Evolutionary conservation across 495 filamentous ascomycete species (phyloP).

Genomic region (Filosporella fistucella): DNA sequence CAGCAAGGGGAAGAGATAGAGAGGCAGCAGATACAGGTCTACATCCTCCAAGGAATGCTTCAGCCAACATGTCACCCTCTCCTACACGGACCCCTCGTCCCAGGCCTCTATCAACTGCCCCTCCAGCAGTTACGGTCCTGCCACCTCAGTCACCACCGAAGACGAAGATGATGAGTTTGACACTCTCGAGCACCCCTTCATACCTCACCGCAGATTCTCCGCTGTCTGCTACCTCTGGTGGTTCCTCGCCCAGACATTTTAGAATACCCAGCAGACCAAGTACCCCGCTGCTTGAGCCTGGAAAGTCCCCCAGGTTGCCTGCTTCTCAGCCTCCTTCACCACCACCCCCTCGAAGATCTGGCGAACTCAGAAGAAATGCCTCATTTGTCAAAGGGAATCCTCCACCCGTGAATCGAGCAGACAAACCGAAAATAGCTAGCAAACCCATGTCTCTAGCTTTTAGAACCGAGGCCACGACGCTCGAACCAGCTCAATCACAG

Average conservation of each 20-base stretch:
- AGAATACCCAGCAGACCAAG: conserved; percentile 45
- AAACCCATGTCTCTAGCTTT: conserved; percentile 34
- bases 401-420: conserved; percentile 72
- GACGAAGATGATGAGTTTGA: conserved; percentile 28
- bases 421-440: conserved; percentile 70
- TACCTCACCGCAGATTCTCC: conserved; percentile 44
- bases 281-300: conserved; percentile 43
- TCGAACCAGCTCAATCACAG: conserved; percentile 9
- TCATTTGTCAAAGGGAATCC: conserved; percentile 41
- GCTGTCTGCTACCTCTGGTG: conserved; percentile 40
- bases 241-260: conserved; percentile 45
- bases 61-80: conserved; percentile 33
- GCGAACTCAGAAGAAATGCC: conserved; percentile 40
- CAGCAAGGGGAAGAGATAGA: conserved; percentile 15
- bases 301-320: conserved; percentile 35
- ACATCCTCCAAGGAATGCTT: conserved; percentile 8
- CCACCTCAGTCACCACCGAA: conserved; percentile 73
- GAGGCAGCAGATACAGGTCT: conserved; percentile 6
- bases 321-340: conserved; percentile 45
- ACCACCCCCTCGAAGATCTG: conserved; percentile 49
- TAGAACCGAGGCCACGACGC: conserved; percentile 20
- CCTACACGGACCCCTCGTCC: conserved; percentile 13
- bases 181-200: conserved; percentile 30
- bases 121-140: conserved; percentile 65
- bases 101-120: conserved; percentile 11